Conservation (phyloP, 2,329 filamentous ascomycete genomes). For the Penicillium sp. region DNA sequence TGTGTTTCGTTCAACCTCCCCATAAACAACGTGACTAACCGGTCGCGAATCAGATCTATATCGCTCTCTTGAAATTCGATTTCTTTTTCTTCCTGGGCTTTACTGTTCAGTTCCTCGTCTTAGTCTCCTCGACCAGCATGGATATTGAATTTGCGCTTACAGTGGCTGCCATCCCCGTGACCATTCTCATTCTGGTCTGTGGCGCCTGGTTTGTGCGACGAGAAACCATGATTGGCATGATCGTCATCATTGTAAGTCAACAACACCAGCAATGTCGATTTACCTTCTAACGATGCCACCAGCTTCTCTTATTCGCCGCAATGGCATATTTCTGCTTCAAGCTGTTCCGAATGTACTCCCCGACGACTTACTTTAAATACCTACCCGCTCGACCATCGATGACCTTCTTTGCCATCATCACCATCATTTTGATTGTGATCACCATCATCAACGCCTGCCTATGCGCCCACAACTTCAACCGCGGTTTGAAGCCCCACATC, state of each 20-base stretch:
- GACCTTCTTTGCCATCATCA: constrained; percentile 91
- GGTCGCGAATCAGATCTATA: constrained; percentile 74
- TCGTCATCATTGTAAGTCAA: constrained; percentile 63
- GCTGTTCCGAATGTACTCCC: constrained; percentile 88
- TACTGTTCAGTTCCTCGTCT: constrained; percentile 94
- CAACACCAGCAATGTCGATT: constrained; percentile 1
- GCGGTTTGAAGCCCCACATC: constrained; percentile 84
- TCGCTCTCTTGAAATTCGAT: constrained; percentile 95
- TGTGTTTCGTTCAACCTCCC: constrained; percentile 16
- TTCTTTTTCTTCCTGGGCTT: constrained; percentile 99
- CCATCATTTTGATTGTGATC: constrained; percentile 79
- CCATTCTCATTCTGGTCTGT: constrained; percentile 79
- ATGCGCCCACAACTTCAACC: constrained; percentile 87
- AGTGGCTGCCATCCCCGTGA: constrained; percentile 84
- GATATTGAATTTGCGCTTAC: constrained; percentile 81
- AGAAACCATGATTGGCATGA: constrained; percentile 78
- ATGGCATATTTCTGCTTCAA: constrained; percentile 98
- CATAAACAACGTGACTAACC: constrained; percentile 19
- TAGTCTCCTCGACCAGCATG: constrained; percentile 68
- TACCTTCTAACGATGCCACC: constrained; percentile 14
- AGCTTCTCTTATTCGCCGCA: constrained; percentile 79
- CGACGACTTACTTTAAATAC: constrained; percentile 61
- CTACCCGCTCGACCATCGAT: constrained; percentile 76
- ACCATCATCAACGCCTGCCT: constrained; percentile 85
- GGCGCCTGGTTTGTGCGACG: constrained; percentile 82